These are phyloP conservation scores for Sphagnurus paluster DNA, from an alignment of 1,284 basidiomycete genomes.

Conservation along the genomic window DNA sequence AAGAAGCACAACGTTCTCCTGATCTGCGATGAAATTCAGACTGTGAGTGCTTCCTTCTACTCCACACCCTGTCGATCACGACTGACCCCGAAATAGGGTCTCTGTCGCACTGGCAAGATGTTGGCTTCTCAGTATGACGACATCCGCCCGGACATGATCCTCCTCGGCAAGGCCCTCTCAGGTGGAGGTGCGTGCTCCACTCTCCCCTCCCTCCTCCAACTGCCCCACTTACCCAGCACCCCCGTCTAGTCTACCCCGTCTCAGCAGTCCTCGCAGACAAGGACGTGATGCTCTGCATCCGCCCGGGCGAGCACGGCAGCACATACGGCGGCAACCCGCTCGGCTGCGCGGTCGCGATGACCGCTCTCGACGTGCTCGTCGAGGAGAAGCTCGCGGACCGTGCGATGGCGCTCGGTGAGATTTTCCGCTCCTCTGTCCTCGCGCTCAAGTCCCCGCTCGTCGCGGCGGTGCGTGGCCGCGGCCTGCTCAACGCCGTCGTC, in stretches of 20 bases:
- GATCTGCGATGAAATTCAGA: constrained; percentile 98
- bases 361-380: constrained; percentile 86
- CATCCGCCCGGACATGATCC: constrained; percentile 89
- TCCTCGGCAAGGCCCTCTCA: constrained; percentile 94
- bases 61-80: background rate
- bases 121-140: constrained; percentile 88
- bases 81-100: constrained; percentile 48
- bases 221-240: constrained; percentile 1
- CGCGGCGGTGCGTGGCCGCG: constrained; percentile 78
- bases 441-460: constrained; percentile 73
- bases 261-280: constrained; percentile 91
- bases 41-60: constrained; percentile 44
- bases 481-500: constrained; percentile 92
- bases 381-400: constrained; percentile 85
- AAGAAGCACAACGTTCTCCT: constrained; percentile 92
- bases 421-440: constrained; percentile 73
- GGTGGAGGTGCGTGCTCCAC: constrained; percentile 68
- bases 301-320: constrained; percentile 97
- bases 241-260: constrained; percentile 98
- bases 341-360: constrained; percentile 92
- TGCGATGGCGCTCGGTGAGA: constrained; percentile 77
- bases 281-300: constrained; percentile 92
- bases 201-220: constrained; percentile 1
- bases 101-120: constrained; percentile 86
- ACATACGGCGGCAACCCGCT: constrained; percentile 96